Evolutionary conservation across 1,139 yeast genomes (phyloP).

Genomic region (Candida sojae): DNA sequence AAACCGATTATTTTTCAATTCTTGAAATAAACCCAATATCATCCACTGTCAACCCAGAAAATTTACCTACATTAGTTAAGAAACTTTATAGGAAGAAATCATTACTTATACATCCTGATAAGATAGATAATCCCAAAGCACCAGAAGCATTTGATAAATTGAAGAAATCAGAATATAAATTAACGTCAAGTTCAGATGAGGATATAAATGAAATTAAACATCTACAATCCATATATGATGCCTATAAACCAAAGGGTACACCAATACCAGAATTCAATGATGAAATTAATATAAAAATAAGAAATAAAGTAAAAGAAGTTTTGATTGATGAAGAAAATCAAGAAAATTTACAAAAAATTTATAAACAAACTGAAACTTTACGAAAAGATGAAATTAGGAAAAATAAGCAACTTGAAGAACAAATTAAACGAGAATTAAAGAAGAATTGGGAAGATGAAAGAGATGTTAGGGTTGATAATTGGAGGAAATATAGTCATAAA

Average conservation of each 20-base stretch:
- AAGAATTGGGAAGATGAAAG: conserved; percentile 65
- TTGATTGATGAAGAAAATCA: conserved; percentile 38
- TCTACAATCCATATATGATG: conserved; percentile 33
- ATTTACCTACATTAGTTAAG: conserved; percentile 35
- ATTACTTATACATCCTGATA: conserved; percentile 70
- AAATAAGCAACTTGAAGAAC: conserved; percentile 40
- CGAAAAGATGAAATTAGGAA: conserved; percentile 27
- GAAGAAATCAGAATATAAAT: conserved; percentile 36
- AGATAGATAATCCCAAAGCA: conserved; percentile 54
- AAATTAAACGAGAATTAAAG: conserved; percentile 40
- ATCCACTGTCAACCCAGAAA: conserved; percentile 28
- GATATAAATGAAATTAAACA: conserved; percentile 36
- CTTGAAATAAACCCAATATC: conserved; percentile 50
- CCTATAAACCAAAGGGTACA: conserved; percentile 27
- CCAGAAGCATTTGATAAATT: conserved; percentile 62
- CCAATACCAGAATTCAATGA: conserved; percentile 6
- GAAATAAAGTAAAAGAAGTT: conserved; percentile 21
- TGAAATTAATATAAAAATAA: conserved; percentile 13
- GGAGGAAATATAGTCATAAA: conserved; percentile 56
- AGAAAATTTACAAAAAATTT: conserved; percentile 35
- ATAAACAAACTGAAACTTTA: conserved; percentile 29
- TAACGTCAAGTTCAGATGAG: conserved; percentile 19
- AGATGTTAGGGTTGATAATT: conserved; percentile 58
- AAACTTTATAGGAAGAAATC: conserved; percentile 59
- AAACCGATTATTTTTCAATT: conserved; percentile 56